A percentile compares a stretch with the other conserved stretches of the same genome.
Evolutionary conservation across 2,329 filamentous ascomycete genomes (phyloP).

Genomic region (Acarospora socialis): DNA sequence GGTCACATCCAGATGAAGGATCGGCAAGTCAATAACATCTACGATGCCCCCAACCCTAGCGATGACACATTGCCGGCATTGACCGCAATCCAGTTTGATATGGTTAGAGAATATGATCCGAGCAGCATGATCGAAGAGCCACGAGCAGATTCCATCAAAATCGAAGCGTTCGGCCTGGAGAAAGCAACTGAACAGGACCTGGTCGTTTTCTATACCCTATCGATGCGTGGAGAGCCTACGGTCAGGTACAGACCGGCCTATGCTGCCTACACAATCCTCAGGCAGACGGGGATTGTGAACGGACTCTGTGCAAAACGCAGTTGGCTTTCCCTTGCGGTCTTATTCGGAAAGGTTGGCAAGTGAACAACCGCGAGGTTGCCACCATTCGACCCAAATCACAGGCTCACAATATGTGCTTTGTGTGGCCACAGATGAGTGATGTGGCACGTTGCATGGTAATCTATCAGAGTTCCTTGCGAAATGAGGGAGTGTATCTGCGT

Average conservation of each 20-base stretch:
- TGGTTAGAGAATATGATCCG: not conserved
- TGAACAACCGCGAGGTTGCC: not conserved
- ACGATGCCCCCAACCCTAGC: not conserved
- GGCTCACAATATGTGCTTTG: not conserved
- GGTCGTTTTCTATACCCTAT: not conserved
- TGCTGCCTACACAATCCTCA: not conserved
- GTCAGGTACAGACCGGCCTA: not conserved
- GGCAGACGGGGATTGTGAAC: not conserved
- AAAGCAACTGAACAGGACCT: not conserved
- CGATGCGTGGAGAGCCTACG: not conserved
- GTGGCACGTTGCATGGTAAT: not conserved
- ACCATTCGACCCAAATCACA: not conserved
- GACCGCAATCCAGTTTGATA: not conserved
- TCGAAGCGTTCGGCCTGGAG: slow-evolving; percentile 1
- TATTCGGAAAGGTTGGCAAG: not conserved
- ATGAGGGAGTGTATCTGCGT: not conserved
- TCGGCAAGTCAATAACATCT: not conserved
- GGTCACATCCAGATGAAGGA: not conserved
- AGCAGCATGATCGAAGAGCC: not conserved
- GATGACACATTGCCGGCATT: too few relatives aligned
- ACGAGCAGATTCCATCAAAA: not conserved
- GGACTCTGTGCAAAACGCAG: not conserved
- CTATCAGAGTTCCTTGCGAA: not conserved
- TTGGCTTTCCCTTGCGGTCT: slow-evolving; percentile 1
- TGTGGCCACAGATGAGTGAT: not conserved